A percentile compares a stretch with the other conserved stretches of the same genome.
Evolutionary conservation across 495 filamentous ascomycete species (phyloP).

Genomic region (Glonium stellatum): DNA sequence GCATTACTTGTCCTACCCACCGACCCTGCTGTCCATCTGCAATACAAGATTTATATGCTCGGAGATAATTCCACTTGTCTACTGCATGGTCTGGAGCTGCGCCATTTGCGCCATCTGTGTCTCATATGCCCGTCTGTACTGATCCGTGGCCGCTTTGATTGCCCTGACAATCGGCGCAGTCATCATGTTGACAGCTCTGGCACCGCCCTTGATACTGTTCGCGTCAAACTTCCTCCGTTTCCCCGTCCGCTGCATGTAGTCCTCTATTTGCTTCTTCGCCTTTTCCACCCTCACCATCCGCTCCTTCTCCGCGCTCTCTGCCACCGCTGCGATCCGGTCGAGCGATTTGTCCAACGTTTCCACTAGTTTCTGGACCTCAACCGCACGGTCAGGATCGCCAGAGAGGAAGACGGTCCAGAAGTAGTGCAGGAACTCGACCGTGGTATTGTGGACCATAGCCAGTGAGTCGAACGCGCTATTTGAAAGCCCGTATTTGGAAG

Average conservation of each 20-base stretch:
- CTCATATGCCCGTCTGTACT: constrained; percentile 59
- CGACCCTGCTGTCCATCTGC: background rate
- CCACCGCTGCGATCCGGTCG: constrained; percentile 76
- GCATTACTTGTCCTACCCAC: background rate
- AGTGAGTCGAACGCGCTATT: constrained; percentile 61
- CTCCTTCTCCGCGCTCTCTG: constrained; percentile 68
- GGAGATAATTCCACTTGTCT: background rate
- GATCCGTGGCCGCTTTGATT: constrained; percentile 53
- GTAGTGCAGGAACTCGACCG: constrained; percentile 88
- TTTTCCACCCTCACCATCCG: constrained; percentile 51
- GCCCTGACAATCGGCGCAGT: constrained; percentile 63
- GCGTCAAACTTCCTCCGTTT: constrained; percentile 59
- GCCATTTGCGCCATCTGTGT: constrained; percentile 40
- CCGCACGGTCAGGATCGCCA: constrained; percentile 66
- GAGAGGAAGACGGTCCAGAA: constrained; percentile 90
- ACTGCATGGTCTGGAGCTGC: background rate
- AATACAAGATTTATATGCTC: background rate
- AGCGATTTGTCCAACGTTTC: constrained; percentile 68
- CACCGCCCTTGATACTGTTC: constrained; percentile 62
- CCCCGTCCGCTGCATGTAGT: constrained; percentile 60
- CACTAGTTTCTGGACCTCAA: constrained; percentile 66
- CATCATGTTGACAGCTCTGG: constrained; percentile 65
- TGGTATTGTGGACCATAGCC: constrained; percentile 81
- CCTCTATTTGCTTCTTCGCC: constrained; percentile 59
- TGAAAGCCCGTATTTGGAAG: constrained; percentile 57